Evolutionary conservation across 2,329 filamentous ascomycete genomes (phyloP), one percentile per base, ranked within the genome.

Genomic region (Plectosphaerella sp.): DNA sequence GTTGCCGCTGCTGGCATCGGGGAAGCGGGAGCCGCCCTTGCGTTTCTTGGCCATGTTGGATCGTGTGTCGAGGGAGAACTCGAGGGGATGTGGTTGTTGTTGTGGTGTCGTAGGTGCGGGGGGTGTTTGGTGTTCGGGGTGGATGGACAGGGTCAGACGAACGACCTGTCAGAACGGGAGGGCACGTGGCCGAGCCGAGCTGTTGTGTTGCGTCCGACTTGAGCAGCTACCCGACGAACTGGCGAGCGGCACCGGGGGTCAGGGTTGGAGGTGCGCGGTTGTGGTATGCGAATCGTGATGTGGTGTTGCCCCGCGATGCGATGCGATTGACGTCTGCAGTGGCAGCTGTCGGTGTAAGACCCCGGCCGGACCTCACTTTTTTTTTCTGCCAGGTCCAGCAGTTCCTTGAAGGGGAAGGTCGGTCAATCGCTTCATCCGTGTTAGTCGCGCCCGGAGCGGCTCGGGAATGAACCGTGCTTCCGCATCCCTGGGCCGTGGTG

Each of bases 21-120:
- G 56, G 16, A 45, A 52, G 46, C 47, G 55, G 49, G 51, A 64
- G 65, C 53, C 58, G 51, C 72, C 66, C 67, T 76, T 78, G 57
- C 72, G 72, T 61, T 74, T 75, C 57, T 70, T 74, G 50, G 59
- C 65, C 70, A 72, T 73, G 24, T 39, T 51, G 20, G 35, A 42
- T 35, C 18, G 15, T 25, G 45, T 24, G 12, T 46, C 14, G 48
- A 41, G 37, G 47, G 33, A 49, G 14, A 36, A 22, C 3, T 22
- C 22, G 22, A 22, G 22, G 22, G n/a, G n/a, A n/a, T n/a, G n/a
- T n/a, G n/a, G n/a, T n/a, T n/a, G n/a, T n/a, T 22, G 22, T 3
- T 22, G 22, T 22, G 22, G 22, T 22, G 22, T 22, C 5, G 22
- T 22, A 22, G 22, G 22, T 22, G 22, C 22, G 22, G 9, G 35